Base-by-base conservation (phyloP, 768 basidiomycete genomes). In the Pholiota microspora region DNA sequence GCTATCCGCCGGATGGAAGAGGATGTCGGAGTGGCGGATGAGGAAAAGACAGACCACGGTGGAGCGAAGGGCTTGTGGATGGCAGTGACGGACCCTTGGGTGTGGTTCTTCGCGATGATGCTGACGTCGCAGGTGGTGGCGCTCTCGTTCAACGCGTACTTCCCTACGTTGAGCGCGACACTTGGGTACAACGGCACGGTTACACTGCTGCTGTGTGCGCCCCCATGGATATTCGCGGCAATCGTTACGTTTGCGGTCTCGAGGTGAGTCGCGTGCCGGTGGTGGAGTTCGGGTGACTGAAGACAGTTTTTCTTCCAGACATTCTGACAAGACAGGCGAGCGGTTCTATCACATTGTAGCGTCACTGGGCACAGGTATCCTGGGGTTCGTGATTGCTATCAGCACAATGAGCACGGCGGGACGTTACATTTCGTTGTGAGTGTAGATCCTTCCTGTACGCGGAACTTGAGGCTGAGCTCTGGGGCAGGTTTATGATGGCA, bases 91-190 rank as follows among this genome's bases (percentile, higher is more conserved):
- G 92, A 94, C 64, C 83, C 85, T 87, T 86, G 84, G 64, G 88
- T 94, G 40, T 93, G 90, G 86, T 88, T 80, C 80, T 74, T 94
- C 45, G 77, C 86, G 27, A 55, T 89, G 18, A 76, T 84, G 7
- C 67, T 89, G 58, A 83, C 82, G 23, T 77, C 78, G 58, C 75
- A 82, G 69, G 78, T 82, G 45, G 71, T 87, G 36, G 81, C 85
- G 21, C 64, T 89, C 29, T 84, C 82, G 7, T 92, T 92, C 75
- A 89, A 89, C 66, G 85, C 84, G n/a, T 90, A 83, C 69, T 92
- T 92, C 73, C 89, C 87, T n/a, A 89, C 90, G 1, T 67, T 93
- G 55, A 82, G 79, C 31, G 80, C 77, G 24, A 94, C 91, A 12
- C 73, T 94, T 70, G 86, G 86, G n/a, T 89, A 77, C 71, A 77